These are phyloP conservation scores for Metarhizium guizhouense DNA, from an alignment of 2,329 filamentous ascomycete species.

Conservation along the genomic window DNA sequence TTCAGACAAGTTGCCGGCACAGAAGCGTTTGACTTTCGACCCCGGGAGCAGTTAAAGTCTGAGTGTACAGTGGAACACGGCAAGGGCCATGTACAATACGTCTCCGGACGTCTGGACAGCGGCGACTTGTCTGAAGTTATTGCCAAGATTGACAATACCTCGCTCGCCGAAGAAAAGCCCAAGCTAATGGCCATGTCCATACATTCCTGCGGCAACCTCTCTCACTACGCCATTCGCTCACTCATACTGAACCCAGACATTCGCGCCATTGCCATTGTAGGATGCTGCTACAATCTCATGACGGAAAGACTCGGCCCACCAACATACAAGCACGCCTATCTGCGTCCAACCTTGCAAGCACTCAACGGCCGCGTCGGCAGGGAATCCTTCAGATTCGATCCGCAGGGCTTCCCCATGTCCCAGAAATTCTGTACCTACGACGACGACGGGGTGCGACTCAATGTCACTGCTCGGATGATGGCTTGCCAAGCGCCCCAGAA, in stretches of 20 bases:
- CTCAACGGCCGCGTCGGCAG: slow-evolving; percentile 59
- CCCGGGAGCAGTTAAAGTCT: slow-evolving; percentile 36
- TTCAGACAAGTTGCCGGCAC: slow-evolving; percentile 25
- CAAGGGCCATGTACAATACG: slow-evolving; percentile 65
- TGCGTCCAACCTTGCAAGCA: slow-evolving; percentile 60
- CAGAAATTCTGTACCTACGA: slow-evolving; percentile 52
- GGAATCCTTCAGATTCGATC: slow-evolving; percentile 67
- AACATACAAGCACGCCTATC: slow-evolving; percentile 72
- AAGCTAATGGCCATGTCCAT: slow-evolving; percentile 83
- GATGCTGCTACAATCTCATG: slow-evolving; percentile 95
- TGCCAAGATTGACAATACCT: slow-evolving; percentile 39
- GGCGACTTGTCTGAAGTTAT: slow-evolving; percentile 63
- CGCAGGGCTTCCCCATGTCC: slow-evolving; percentile 92
- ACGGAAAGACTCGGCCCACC: slow-evolving; percentile 83
- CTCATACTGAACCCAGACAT: slow-evolving; percentile 77
- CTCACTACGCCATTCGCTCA: slow-evolving; percentile 85
- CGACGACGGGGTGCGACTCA: slow-evolving; percentile 64
- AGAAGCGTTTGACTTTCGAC: slow-evolving; percentile 34
- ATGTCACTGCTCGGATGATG: slow-evolving; percentile 98
- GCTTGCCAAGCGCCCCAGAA: slow-evolving; percentile 91
- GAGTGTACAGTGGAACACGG: slow-evolving; percentile 50
- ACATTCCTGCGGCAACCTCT: slow-evolving; percentile 95
- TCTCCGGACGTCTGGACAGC: slow-evolving; percentile 64
- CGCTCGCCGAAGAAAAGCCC: slow-evolving; percentile 23
- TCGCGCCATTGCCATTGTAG: slow-evolving; percentile 86